Percentiles rank a stretch among this genome's conserved stretches.
Evolutionary conservation across 2,329 filamentous ascomycete species (phyloP).

Genomic region (Fusarium sp.): DNA sequence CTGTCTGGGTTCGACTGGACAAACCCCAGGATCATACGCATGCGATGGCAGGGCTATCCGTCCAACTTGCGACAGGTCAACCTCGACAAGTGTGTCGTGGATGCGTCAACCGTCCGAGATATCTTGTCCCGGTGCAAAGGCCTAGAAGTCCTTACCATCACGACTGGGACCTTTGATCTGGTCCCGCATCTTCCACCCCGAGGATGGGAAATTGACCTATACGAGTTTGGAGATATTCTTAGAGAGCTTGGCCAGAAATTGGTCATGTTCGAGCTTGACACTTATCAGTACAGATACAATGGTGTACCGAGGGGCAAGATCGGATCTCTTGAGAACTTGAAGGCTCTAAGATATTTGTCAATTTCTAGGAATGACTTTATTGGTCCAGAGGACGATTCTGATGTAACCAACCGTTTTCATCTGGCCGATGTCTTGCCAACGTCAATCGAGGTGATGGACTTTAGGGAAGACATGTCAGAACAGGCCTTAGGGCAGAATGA

Average conservation of each 20-base stretch:
- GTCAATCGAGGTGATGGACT: neutral
- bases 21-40: neutral
- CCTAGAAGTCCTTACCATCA: neutral
- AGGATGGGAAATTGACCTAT: neutral
- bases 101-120: neutral
- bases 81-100: neutral
- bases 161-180: neutral
- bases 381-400: neutral
- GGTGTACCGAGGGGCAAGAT: neutral
- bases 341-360: neutral
- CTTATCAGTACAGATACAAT: neutral
- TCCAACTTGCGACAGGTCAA: neutral
- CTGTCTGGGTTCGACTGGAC: neutral
- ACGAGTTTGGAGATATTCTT: neutral
- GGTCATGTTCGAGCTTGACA: neutral
- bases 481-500: neutral
- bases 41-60: neutral
- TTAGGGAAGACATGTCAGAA: neutral
- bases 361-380: neutral
- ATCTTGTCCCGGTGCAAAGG: neutral
- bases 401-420: neutral
- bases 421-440: neutral
- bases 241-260: neutral
- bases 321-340: neutral
- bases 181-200: neutral